A percentile compares a stretch with the other conserved stretches of the same genome.
Evolutionary conservation across 257 asterid genomes (phyloP).

Genomic region (Linderniella brevidens): DNA sequence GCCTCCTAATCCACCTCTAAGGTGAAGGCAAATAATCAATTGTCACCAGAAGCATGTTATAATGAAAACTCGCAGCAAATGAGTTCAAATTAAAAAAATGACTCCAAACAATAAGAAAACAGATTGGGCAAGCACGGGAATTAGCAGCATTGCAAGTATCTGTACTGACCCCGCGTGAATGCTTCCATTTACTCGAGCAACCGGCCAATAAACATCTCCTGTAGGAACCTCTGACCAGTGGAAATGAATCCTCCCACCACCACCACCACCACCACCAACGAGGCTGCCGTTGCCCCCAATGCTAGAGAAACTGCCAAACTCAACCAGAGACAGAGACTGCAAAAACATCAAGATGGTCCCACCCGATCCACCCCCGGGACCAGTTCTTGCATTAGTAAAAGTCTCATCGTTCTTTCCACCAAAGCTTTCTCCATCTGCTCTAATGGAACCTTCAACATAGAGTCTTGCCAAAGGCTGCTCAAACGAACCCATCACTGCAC

Average conservation of each 20-base stretch:
- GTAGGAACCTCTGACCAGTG: slow-evolving; percentile 93
- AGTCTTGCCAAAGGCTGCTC: slow-evolving; percentile 66
- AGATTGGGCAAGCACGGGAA: not conserved
- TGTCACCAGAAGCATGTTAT: not conserved
- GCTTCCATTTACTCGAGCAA: slow-evolving; percentile 77
- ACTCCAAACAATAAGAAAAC: not conserved
- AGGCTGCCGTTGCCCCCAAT: slow-evolving; percentile 72
- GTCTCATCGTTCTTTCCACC: slow-evolving; percentile 13
- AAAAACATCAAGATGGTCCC: slow-evolving; percentile 79
- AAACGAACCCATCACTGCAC: slow-evolving; percentile 84
- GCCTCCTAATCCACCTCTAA: slow-evolving; percentile 87
- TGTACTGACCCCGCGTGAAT: slow-evolving; percentile 49
- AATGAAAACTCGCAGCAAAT: slow-evolving; percentile 1
- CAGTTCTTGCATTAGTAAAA: slow-evolving; percentile 14
- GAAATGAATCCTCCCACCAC: slow-evolving; percentile 97
- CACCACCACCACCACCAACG: slow-evolving; percentile 84
- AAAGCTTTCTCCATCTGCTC: slow-evolving; percentile 66
- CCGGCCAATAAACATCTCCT: slow-evolving; percentile 84
- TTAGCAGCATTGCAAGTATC: slow-evolving; percentile 6
- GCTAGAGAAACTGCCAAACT: slow-evolving; percentile 57
- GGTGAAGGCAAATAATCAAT: slow-evolving; percentile 14
- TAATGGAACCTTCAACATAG: slow-evolving; percentile 58
- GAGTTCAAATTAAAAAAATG: not conserved
- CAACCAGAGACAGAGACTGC: slow-evolving; percentile 39
- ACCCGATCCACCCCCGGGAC: slow-evolving; percentile 99